Conservation (phyloP, 108 stramenopile genomes). For the Cyclotella sp. region DNA sequence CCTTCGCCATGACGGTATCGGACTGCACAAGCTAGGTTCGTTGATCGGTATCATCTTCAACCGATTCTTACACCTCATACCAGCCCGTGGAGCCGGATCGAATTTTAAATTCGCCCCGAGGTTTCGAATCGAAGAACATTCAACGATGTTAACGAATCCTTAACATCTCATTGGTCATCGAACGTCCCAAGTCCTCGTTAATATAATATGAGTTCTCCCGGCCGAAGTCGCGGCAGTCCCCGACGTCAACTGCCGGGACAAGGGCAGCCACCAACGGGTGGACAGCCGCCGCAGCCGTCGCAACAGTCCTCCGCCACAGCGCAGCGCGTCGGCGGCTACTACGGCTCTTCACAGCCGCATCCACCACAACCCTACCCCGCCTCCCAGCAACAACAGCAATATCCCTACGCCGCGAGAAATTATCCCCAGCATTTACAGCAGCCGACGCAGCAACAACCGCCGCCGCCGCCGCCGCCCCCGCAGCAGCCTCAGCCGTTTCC, state of each 20-base stretch:
- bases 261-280: neutral
- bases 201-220: constrained; percentile 17
- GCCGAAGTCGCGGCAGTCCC: constrained; percentile 25
- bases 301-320: constrained; percentile 25
- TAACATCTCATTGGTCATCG: neutral
- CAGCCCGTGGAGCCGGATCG: too few relatives aligned
- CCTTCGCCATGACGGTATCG: too few relatives aligned
- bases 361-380: constrained; percentile 3
- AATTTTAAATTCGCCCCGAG: too few relatives aligned
- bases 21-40: too few relatives aligned
- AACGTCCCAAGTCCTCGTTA: neutral
- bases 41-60: too few relatives aligned
- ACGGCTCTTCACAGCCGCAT: constrained; percentile 10
- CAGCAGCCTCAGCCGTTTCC: constrained; percentile 34
- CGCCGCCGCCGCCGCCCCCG: constrained; percentile 41
- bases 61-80: too few relatives aligned
- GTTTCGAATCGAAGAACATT: neutral
- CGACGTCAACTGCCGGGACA: constrained; percentile 16
- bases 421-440: constrained; percentile 34
- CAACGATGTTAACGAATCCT: neutral
- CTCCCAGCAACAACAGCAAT: constrained; percentile 45
- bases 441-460: constrained; percentile 31
- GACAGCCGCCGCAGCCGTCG: constrained; percentile 14
- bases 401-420: constrained; percentile 5
- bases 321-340: constrained; percentile 38